Percentiles rank a stretch among this genome's conserved stretches.
Conservation (phyloP, 345 rosid species). For the Eucalyptus leucophloia region DNA sequence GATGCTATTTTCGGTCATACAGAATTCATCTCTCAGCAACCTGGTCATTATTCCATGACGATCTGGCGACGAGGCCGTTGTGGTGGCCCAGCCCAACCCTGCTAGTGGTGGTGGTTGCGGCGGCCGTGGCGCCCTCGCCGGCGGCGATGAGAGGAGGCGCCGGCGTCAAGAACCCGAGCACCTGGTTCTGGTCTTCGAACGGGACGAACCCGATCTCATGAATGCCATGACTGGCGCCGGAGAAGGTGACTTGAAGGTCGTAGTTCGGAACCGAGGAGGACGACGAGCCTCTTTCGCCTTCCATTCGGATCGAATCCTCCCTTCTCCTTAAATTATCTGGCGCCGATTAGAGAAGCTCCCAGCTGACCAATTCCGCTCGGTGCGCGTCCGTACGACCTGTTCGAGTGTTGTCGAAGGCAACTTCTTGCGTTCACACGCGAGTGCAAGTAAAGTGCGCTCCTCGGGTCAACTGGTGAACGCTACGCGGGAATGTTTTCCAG, state of each 20-base stretch:
- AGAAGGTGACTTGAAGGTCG: constrained; percentile 52
- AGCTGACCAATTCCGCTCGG: not conserved
- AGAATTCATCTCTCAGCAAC: not conserved
- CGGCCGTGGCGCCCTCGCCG: not conserved
- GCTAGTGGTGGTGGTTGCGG: not conserved
- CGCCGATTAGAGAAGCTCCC: not conserved
- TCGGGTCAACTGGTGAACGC: not conserved
- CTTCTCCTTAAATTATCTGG: not conserved
- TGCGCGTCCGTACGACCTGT: not conserved
- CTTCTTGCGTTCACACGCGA: not conserved
- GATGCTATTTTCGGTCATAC: not conserved
- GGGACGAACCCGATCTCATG: constrained; percentile 70
- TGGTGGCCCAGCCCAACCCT: not conserved
- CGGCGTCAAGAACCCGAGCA: constrained; percentile 59
- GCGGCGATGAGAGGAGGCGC: constrained; percentile 27
- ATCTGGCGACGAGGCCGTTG: constrained; percentile 4
- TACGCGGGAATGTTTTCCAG: not conserved
- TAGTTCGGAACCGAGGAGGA: constrained; percentile 14
- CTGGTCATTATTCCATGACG: constrained; percentile 20
- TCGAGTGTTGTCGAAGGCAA: not conserved
- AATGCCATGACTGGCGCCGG: constrained; percentile 37
- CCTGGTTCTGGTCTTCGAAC: constrained; percentile 57
- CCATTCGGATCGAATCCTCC: not conserved
- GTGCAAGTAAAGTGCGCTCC: not conserved
- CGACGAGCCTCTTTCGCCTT: not conserved